Base-by-base conservation (phyloP, 345 rosid species). In the Turnera subulata region DNA sequence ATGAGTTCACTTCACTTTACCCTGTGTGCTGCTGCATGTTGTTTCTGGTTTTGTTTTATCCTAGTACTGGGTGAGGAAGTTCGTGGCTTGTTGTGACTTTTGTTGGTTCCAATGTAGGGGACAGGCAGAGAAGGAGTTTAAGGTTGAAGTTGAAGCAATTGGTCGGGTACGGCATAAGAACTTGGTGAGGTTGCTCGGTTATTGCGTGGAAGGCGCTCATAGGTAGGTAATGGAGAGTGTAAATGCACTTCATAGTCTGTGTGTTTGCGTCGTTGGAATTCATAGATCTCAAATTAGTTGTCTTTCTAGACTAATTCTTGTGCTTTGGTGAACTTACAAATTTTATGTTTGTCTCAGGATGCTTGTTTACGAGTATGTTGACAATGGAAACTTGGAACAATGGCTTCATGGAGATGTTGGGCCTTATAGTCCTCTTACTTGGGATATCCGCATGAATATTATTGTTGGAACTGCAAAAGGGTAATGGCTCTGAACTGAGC, bases 91-190 rank as follows among this genome's bases (percentile, higher is more conserved):
- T 16, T 18, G 37, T 9, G 19, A 1, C n/a, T 25, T 18, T 59
- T 59, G 45, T 6, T 53, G 46, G 29, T 56, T 57, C 62, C 50
- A 25, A 22, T 59, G 33, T 35, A 86, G 86, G 76, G 98, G 98
- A 60, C 98, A 92, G 62, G 96, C 96, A 58, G 98, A 89, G 82
- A 92, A 82, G 84, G 98, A 92, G 67, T 92, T 92, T 38, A 92
- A 84, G 72, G 96, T 92, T 43, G 96, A 92, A 65, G 98, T 92
- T 19, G 98, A 92, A 76, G 96, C 98, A 15, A 92, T 92, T 19
- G 98, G 98, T 19, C 78, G 96, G 14, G 96, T 89, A 5, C 73
- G 98, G 62, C 98, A 92, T 55, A 92, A 92, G 84, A 92, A 92
- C 73, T 82, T 92, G 77, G 98, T 84, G 79, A 79, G 98, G 56